Conservation (phyloP, 345 rosid genomes). For the Anacardium occidentale region DNA sequence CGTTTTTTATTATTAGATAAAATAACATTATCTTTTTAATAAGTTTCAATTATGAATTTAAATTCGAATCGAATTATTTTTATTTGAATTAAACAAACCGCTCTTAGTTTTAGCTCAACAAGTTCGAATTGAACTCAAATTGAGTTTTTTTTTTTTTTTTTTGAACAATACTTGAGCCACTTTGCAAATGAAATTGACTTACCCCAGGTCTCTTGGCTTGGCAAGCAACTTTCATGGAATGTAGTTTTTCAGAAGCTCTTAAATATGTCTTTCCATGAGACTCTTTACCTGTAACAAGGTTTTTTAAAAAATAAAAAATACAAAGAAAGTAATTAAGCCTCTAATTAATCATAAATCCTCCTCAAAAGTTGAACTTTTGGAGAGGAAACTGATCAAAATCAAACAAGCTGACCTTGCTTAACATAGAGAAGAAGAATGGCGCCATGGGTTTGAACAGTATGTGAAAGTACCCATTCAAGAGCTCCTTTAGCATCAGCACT, state of each 20-base stretch:
- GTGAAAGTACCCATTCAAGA: constrained; percentile 88
- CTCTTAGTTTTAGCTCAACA: too few relatives aligned
- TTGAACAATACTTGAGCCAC: too few relatives aligned
- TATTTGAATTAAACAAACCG: too few relatives aligned
- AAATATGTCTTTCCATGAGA: constrained; percentile 37
- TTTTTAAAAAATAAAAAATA: too few relatives aligned
- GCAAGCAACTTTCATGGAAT: constrained; percentile 58
- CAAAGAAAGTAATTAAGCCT: not conserved
- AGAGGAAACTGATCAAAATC: not conserved
- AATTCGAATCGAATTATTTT: too few relatives aligned
- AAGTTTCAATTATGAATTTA: too few relatives aligned
- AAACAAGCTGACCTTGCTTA: constrained; percentile 35
- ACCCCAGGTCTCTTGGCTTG: constrained; percentile 72
- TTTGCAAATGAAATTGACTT: constrained; percentile 23
- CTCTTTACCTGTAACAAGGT: constrained; percentile 29
- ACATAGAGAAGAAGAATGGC: constrained; percentile 60
- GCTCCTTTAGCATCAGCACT: constrained; percentile 69
- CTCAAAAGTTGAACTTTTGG: not conserved
- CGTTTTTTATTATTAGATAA: too few relatives aligned
- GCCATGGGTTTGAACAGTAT: constrained; percentile 57
- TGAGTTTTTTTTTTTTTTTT: too few relatives aligned
- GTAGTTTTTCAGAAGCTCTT: constrained; percentile 50
- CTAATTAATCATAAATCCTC: too few relatives aligned
- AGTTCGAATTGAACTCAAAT: too few relatives aligned
- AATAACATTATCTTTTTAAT: too few relatives aligned